These are phyloP conservation scores for Fusarium solani-melongenae DNA, from an alignment of 2,329 filamentous ascomycete genomes.

Conservation along the genomic window DNA sequence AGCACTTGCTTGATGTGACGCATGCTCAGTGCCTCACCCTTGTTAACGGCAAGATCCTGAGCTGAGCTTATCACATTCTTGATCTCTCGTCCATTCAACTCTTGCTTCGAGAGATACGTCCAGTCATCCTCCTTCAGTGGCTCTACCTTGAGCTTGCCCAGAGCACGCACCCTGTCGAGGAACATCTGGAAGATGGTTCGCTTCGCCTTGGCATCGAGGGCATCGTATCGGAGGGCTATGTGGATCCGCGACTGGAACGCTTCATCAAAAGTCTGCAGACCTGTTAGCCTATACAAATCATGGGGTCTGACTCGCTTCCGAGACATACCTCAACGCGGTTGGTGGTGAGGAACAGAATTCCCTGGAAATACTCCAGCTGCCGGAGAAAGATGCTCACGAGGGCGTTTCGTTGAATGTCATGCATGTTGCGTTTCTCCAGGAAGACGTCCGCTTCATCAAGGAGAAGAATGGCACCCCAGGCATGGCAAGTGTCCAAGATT, in stretches of 20 bases:
- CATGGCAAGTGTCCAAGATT: conserved; percentile 86
- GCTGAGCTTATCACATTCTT: conserved; percentile 89
- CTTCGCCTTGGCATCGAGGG: conserved; percentile 77
- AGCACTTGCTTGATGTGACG: conserved; percentile 83
- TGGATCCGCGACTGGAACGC: conserved; percentile 91
- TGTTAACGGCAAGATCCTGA: conserved; percentile 83
- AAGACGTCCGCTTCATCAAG: conserved; percentile 90
- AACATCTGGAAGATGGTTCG: conserved; percentile 87
- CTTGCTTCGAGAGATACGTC: conserved; percentile 72
- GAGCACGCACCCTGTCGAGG: conserved; percentile 75
- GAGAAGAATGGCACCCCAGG: conserved; percentile 86
- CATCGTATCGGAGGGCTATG: conserved; percentile 83
- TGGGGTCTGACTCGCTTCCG: not conserved
- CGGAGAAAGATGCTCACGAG: conserved; percentile 89
- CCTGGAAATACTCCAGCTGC: conserved; percentile 90
- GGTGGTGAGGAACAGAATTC: conserved; percentile 89
- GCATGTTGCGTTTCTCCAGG: conserved; percentile 83
- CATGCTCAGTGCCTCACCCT: conserved; percentile 78
- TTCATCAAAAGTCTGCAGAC: conserved; percentile 79
- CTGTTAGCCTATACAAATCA: conserved; percentile 4
- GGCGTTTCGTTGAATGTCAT: conserved; percentile 86
- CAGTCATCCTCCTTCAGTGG: conserved; percentile 75
- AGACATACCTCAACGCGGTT: conserved; percentile 76
- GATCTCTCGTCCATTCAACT: conserved; percentile 76
- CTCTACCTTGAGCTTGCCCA: conserved; percentile 70